A percentile compares a stretch with the other conserved stretches of the same genome.
These are phyloP conservation scores for Cordyceps javanica DNA, from an alignment of 2,329 filamentous ascomycete species.

Conservation along the genomic window DNA sequence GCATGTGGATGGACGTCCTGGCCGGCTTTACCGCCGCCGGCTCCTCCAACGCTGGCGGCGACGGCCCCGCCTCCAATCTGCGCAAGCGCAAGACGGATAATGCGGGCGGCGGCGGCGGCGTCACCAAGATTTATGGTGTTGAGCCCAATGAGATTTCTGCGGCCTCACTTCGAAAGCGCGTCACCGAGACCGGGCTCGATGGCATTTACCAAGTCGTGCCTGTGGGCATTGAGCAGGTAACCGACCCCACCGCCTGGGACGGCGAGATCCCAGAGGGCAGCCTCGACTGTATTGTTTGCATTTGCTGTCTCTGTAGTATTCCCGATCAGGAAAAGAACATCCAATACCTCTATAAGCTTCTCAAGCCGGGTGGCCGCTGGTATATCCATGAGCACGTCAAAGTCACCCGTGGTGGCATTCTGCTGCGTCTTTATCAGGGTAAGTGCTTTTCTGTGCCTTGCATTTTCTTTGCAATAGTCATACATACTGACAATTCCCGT, in stretches of 20 bases:
- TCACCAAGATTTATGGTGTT: constrained; percentile 53
- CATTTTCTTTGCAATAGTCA: background rate
- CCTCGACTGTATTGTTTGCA: constrained; percentile 53
- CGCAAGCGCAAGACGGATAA: constrained; percentile 25
- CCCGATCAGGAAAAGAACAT: constrained; percentile 53
- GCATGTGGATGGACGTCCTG: constrained; percentile 55
- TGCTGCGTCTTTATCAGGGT: constrained; percentile 46
- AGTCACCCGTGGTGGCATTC: constrained; percentile 30
- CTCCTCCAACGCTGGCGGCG: constrained; percentile 12
- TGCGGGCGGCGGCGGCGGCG: constrained; percentile 15
- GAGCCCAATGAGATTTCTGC: constrained; percentile 57
- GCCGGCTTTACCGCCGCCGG: constrained; percentile 20
- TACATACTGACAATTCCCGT: background rate
- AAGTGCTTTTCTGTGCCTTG: constrained; percentile 24
- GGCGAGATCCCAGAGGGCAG: constrained; percentile 44
- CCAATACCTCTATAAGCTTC: constrained; percentile 46
- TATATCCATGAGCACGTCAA: constrained; percentile 58
- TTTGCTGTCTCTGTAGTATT: constrained; percentile 59
- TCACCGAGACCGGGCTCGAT: constrained; percentile 46
- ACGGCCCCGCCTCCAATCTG: constrained; percentile 14
- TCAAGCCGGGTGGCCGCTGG: constrained; percentile 58
- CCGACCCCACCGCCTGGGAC: constrained; percentile 33
- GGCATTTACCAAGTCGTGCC: constrained; percentile 57
- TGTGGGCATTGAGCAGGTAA: constrained; percentile 54
- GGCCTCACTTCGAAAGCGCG: constrained; percentile 36